phyloP scores from a whole-genome alignment of 2,329 filamentous ascomycete genomes.

The Cladorrhinum sp. region DNA sequence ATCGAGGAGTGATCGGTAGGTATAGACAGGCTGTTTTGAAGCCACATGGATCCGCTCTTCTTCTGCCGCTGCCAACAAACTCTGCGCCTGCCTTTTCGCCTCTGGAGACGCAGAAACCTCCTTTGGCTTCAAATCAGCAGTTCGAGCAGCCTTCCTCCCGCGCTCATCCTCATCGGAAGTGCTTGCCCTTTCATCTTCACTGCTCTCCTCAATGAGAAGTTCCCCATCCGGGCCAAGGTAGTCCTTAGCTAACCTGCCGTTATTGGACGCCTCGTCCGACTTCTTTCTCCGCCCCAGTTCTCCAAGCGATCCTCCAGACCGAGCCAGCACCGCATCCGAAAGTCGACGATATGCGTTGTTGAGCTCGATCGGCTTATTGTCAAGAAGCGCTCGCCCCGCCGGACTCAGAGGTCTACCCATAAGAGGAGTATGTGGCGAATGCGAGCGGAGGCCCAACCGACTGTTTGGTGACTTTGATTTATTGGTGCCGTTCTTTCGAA shows the following conservation, averaged over 20 bases:
- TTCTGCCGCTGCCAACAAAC: conserved; percentile 69
- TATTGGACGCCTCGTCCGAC: conserved; percentile 40
- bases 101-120: conserved; percentile 35
- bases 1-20: conserved; percentile 60
- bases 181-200: conserved; percentile 55
- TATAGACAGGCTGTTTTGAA: conserved; percentile 47
- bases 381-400: conserved; percentile 42
- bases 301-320: conserved; percentile 61
- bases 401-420: conserved; percentile 38
- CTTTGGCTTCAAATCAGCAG: conserved; percentile 40
- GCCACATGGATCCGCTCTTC: conserved; percentile 66
- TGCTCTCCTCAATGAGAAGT: conserved; percentile 62
- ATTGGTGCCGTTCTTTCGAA: conserved; percentile 33
- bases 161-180: conserved; percentile 64
- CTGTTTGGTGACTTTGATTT: conserved; percentile 56
- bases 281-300: conserved; percentile 58
- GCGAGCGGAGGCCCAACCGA: conserved; percentile 48
- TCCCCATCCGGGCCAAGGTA: conserved; percentile 65
- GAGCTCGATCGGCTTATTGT: conserved; percentile 63
- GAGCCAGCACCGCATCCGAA: conserved; percentile 67
- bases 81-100: conserved; percentile 47
- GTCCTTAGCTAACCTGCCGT: conserved; percentile 64
- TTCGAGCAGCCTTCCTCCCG: conserved; percentile 55
- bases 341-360: conserved; percentile 67
- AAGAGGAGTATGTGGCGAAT: conserved; percentile 41